Evolutionary conservation across 129 eudicot species (phyloP).

Genomic region (Flaveria brownii): DNA sequence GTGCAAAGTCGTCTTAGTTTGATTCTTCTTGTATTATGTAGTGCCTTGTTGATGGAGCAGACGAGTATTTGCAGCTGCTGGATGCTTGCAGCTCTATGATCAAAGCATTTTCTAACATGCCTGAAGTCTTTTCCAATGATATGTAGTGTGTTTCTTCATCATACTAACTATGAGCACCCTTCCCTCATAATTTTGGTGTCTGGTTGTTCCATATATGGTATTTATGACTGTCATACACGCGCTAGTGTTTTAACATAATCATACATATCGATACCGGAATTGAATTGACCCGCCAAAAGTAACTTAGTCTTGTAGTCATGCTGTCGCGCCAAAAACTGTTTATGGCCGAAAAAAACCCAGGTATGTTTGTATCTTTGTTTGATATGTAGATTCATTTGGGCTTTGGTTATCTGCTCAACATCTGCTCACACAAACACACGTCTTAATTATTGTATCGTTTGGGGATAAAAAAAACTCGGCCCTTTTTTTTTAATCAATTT

Average conservation of each 20-base stretch:
- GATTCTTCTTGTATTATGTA: constrained; percentile 41
- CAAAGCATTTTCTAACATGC: constrained; percentile 78
- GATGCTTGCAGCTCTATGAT: constrained; percentile 75
- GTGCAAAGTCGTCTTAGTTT: not conserved
- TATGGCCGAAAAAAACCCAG: not conserved
- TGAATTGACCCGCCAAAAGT: not conserved
- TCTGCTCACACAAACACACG: too few relatives aligned
- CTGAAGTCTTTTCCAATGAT: constrained; percentile 48
- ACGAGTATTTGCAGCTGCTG: constrained; percentile 90
- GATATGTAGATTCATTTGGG: too few relatives aligned
- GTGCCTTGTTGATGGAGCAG: constrained; percentile 96
- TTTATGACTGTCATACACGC: constrained; percentile 2
- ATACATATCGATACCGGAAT: not conserved
- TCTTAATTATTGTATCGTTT: too few relatives aligned
- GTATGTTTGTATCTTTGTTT: too few relatives aligned
- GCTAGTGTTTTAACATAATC: not conserved
- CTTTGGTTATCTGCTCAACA: too few relatives aligned
- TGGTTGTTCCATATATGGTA: not conserved
- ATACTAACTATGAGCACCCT: not conserved
- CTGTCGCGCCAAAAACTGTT: not conserved
- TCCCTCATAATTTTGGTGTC: not conserved
- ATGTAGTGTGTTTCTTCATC: constrained; percentile 32
- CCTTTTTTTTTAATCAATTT: too few relatives aligned
- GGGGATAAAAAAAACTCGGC: too few relatives aligned
- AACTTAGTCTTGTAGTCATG: not conserved